phyloP scores from a whole-genome alignment of 495 filamentous ascomycete species.

The Pyrenula massariospora region DNA sequence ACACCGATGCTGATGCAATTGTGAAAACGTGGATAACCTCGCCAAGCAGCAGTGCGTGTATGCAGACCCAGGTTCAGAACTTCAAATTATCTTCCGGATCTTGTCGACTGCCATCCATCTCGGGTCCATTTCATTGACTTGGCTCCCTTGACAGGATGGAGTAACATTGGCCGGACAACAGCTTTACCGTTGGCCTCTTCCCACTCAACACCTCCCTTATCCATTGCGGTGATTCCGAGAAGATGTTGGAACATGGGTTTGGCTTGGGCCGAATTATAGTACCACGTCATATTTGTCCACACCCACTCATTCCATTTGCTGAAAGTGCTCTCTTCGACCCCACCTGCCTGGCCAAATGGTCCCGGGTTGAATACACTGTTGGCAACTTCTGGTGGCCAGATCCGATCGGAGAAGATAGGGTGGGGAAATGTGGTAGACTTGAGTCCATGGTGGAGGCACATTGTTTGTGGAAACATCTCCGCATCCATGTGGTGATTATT shows the following conservation, averaged over 20 bases:
- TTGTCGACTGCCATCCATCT: background rate
- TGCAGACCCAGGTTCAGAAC: no score
- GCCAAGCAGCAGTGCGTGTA: no score
- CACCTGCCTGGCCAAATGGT: conserved; percentile 30
- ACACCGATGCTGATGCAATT: background rate
- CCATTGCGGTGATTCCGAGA: background rate
- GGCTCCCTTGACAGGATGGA: conserved; percentile 40
- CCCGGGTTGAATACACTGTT: conserved; percentile 52
- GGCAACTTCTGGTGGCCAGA: conserved; percentile 42
- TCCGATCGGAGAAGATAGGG: conserved; percentile 55
- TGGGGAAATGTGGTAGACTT: conserved; percentile 60
- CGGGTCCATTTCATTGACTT: background rate
- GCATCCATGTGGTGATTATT: conserved; percentile 51
- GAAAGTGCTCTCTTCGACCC: conserved; percentile 31
- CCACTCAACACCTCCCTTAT: conserved; percentile 20
- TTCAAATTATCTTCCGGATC: background rate
- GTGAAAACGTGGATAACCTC: background rate
- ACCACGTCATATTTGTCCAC: conserved; percentile 1
- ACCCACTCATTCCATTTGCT: conserved; percentile 1
- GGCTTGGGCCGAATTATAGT: background rate
- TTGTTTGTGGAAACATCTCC: conserved; percentile 59
- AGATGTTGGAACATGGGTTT: background rate
- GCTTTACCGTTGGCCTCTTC: conserved; percentile 33
- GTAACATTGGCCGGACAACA: conserved; percentile 40
- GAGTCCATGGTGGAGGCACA: conserved; percentile 56